Percentiles rank a stretch among this genome's conserved stretches.
Conservation (phyloP, 1,284 basidiomycete genomes). For the Pseudozyma thailandica region DNA sequence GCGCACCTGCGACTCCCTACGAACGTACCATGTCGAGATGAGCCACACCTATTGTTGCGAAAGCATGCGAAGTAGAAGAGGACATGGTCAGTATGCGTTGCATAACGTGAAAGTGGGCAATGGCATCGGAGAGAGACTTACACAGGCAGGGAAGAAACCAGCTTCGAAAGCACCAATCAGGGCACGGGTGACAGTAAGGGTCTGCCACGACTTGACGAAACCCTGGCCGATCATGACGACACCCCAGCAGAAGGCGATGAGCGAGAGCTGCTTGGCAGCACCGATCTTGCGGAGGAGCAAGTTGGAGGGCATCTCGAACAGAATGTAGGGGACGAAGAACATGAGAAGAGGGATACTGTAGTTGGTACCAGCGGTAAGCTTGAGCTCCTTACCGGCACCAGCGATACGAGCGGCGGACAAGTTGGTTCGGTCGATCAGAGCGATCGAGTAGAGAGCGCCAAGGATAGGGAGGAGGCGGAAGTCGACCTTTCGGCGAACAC, state of each 20-base stretch:
- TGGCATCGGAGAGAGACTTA: too few species aligned
- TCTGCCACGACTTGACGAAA: constrained; percentile 51
- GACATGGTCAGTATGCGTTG: too few species aligned
- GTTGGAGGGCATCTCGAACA: constrained; percentile 58
- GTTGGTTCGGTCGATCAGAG: constrained; percentile 66
- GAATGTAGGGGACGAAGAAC: constrained; percentile 68
- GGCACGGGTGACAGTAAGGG: constrained; percentile 68
- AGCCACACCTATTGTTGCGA: constrained; percentile 60
- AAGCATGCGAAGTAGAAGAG: too few species aligned
- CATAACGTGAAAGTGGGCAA: too few species aligned
- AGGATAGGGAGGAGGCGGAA: constrained; percentile 67
- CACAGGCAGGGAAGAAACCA: constrained; percentile 64
- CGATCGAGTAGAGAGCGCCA: constrained; percentile 66
- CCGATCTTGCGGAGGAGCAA: constrained; percentile 68
- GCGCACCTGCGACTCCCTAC: constrained; percentile 69
- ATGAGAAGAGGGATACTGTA: constrained; percentile 66
- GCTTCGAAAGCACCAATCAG: constrained; percentile 68
- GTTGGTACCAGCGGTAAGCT: constrained; percentile 57
- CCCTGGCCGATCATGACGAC: constrained; percentile 67
- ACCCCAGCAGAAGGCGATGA: constrained; percentile 68
- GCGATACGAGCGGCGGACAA: constrained; percentile 57
- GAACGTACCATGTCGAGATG: constrained; percentile 71
- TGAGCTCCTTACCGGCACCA: constrained; percentile 53
- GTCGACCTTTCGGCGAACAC: constrained; percentile 65
- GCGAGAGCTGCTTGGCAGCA: constrained; percentile 65